A percentile compares a stretch with the other conserved stretches of the same genome.
These are phyloP conservation scores for Triticum timopheevii DNA, from an alignment of 176 grass and related monocot species.

Conservation along the genomic window DNA sequence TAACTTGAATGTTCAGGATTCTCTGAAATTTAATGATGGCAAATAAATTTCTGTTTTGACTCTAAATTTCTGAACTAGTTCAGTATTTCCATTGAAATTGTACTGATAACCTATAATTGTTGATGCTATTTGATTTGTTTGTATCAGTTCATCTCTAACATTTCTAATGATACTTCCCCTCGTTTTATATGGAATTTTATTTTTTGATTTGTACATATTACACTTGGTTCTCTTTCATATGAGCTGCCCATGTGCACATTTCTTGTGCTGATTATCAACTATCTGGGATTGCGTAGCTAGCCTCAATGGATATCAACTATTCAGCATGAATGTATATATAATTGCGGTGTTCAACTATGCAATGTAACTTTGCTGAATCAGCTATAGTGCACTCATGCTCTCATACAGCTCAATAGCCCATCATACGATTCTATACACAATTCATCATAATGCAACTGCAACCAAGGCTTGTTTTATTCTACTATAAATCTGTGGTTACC, in stretches of 20 bases:
- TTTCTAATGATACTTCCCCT: background rate
- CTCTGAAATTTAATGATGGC: background rate
- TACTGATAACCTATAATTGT: background rate
- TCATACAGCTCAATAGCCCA: background rate
- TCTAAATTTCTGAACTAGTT: background rate
- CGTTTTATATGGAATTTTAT: background rate
- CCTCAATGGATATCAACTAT: background rate
- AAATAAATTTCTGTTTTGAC: background rate
- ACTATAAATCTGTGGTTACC: background rate
- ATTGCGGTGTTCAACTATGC: background rate
- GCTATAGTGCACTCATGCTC: background rate
- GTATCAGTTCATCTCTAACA: background rate
- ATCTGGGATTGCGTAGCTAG: background rate
- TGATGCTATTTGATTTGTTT: background rate
- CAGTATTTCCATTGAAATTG: background rate
- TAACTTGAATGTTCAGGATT: background rate
- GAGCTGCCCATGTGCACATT: background rate
- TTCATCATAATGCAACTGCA: background rate
- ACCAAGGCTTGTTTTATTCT: background rate
- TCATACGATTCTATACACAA: background rate
- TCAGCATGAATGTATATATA: background rate
- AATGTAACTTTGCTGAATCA: constrained; percentile 10
- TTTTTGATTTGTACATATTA: background rate
- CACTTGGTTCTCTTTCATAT: background rate
- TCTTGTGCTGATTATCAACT: background rate